Evolutionary conservation across 306 rosid species (phyloP), one percentile per base, ranked within the genome.

Genomic region (Datisca glomerata): DNA sequence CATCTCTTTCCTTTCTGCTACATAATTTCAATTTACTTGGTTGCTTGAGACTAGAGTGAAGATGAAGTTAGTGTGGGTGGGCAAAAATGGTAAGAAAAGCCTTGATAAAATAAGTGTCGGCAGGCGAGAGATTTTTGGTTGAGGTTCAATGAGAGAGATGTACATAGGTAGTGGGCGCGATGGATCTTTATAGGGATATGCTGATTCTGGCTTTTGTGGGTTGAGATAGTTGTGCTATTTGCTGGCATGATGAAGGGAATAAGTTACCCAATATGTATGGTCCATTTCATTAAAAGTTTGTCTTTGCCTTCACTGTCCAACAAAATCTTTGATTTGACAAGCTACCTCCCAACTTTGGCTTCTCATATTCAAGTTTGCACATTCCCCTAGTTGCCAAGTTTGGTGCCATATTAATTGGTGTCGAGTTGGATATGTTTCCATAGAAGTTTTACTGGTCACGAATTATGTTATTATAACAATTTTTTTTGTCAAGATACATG

Each of bases 51-150:
- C n/a, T n/a, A 0, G 32, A 9, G 32, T 5, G 24, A 37, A 50
- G n/a, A 28, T 18, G 37, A 24, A 50, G 50, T 19, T 17, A 42
- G 76, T 71, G 93, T 81, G 84, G 78, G 94, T 72, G 66, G 72
- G 51, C 12, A 12, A 57, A 60, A 42, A 13, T 15, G 55, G 24
- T 35, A 19, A 41, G 52, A 60, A 37, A 59, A 53, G 53, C 28
- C 49, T 18, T 28, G 12, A 51, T n/a, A n/a, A n/a, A n/a, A n/a
- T n/a, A n/a, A n/a, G n/a, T 10, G 36, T 31, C 36, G 36, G 36
- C 36, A 31, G 13, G n/a, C n/a, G n/a, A 31, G 36, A 57, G 65
- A 42, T 20, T 50, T 37, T 15, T 21, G 46, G 65, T 43, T 46
- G 69, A 41, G 62, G 28, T 24, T 56, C n/a, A 25, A 42, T 35